Percentiles rank a stretch among this genome's conserved stretches.
Evolutionary conservation across 2,329 filamentous ascomycete genomes (phyloP).

Genomic region (Ophiosphaerella herpotricha): DNA sequence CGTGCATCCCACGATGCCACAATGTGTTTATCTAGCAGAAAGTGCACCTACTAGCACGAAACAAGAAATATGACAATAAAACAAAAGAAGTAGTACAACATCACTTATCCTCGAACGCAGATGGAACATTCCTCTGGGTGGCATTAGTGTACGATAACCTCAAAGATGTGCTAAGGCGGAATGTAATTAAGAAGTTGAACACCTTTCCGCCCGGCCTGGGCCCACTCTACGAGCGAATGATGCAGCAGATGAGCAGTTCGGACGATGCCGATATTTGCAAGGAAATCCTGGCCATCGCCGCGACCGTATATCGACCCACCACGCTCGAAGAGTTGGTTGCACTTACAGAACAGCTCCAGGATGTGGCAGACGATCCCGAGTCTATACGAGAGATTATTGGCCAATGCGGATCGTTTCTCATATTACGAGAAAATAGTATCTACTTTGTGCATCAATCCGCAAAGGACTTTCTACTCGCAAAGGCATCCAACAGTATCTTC

Average conservation of each 20-base stretch:
- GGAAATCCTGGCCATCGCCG: constrained; percentile 40
- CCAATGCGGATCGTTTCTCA: constrained; percentile 50
- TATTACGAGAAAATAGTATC: constrained; percentile 23
- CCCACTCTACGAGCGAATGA: constrained; percentile 48
- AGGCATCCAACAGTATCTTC: background rate
- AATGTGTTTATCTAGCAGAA: constrained; percentile 48
- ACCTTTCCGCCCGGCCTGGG: constrained; percentile 41
- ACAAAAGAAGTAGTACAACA: background rate
- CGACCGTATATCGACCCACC: constrained; percentile 20
- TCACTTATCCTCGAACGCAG: too few relatives aligned
- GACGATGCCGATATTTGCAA: constrained; percentile 27
- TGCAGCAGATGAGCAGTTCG: constrained; percentile 34
- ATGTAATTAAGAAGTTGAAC: constrained; percentile 1
- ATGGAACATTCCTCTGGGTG: too few relatives aligned
- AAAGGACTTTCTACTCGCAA: constrained; percentile 49
- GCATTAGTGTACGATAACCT: constrained; percentile 3
- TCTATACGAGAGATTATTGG: constrained; percentile 4
- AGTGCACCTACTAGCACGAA: constrained; percentile 32
- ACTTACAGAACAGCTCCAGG: constrained; percentile 7
- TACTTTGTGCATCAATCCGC: constrained; percentile 43
- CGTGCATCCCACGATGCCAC: too few relatives aligned
- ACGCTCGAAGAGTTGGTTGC: background rate
- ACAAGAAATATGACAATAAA: constrained; percentile 43
- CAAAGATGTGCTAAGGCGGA: constrained; percentile 33
- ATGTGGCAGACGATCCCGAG: background rate